Evolutionary conservation across 257 asterid genomes (phyloP).

Genomic region (Plectranthus barbatus): DNA sequence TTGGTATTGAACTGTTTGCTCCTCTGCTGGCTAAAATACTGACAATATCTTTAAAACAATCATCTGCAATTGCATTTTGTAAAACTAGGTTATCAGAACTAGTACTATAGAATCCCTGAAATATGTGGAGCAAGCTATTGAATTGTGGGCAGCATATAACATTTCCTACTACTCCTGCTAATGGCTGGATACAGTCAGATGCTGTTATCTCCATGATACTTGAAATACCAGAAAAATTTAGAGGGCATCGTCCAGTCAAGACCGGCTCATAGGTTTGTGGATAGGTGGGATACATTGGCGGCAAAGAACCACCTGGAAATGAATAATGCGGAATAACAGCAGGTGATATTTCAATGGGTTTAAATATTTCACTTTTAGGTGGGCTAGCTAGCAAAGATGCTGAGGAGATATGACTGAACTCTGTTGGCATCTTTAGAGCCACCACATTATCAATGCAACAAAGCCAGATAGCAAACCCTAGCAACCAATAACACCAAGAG

Average conservation of each 20-base stretch:
- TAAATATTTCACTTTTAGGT: conserved; percentile 60
- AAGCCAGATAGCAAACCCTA: conserved; percentile 62
- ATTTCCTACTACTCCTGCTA: conserved; percentile 75
- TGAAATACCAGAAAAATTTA: conserved; percentile 73
- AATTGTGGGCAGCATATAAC: conserved; percentile 97
- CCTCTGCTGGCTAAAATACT: conserved; percentile 93
- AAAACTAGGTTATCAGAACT: conserved; percentile 61
- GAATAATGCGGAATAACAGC: conserved; percentile 71
- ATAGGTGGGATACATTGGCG: conserved; percentile 87
- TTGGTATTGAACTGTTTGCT: conserved; percentile 72
- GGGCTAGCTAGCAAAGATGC: conserved; percentile 53
- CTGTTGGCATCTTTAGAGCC: conserved; percentile 33
- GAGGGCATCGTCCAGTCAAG: conserved; percentile 93
- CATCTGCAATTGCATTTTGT: conserved; percentile 71
- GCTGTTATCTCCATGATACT: conserved; percentile 78
- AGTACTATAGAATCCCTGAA: conserved; percentile 75
- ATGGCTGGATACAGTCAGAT: conserved; percentile 74
- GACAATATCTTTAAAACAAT: conserved; percentile 94
- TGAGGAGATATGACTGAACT: conserved; percentile 32
- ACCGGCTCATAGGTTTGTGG: conserved; percentile 85
- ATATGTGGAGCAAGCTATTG: conserved; percentile 84
- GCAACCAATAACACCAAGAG: conserved; percentile 44
- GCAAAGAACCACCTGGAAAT: conserved; percentile 53
- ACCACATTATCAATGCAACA: conserved; percentile 44
- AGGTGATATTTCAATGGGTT: conserved; percentile 90